Base-by-base conservation (phyloP, 2,329 filamentous ascomycete genomes). In the Passalora sequoiae region DNA sequence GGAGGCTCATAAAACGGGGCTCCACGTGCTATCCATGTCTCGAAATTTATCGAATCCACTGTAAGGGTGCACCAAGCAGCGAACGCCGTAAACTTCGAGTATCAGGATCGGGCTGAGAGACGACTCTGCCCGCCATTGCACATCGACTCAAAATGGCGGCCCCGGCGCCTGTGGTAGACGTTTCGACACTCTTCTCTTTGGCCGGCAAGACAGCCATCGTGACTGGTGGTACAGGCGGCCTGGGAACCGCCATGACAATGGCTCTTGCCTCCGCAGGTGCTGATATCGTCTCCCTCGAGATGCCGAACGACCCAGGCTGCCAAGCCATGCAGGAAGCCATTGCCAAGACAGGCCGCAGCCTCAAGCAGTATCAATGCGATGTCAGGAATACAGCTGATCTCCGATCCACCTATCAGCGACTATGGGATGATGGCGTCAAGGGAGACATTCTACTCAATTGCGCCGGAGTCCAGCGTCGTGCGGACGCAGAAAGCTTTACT, bases 241-340 rank as follows among this genome's bases (percentile, higher is more conserved):
- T 55, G 8, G 51, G 51, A 17, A 48, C 43, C 32, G 51, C 47
- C 16, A 71, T 70, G 68, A 65, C 67, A 15, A 50, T 68, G 12
- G 50, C 49, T 16, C 47, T 57, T 4, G 52, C 49, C 13, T 48
- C 48, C 10, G 54, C 40, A 6, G 50, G 54, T 19, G 54, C 54
- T 13, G 45, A 53, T 35, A 52, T 71, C 39, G 49, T 71, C 24
- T 55, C 51, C 8, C 53, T 56, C 42, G 50, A 56, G 24, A 21
- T 55, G 4, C 38, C 43, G 4, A 35, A 46, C 15, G 51, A 55
- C 24, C 32, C 47, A 1, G 47, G 41, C 3, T 45, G 38, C 33
- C 19, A 46, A 17, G 41, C 38, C 30, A 29, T 49, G 3, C 32
- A 31, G 12, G 13, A 38, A 4, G 45, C 43, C 9, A 38, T 55